These are phyloP conservation scores for Claviceps monticola DNA, from an alignment of 2,329 filamentous ascomycete species.

Conservation along the genomic window DNA sequence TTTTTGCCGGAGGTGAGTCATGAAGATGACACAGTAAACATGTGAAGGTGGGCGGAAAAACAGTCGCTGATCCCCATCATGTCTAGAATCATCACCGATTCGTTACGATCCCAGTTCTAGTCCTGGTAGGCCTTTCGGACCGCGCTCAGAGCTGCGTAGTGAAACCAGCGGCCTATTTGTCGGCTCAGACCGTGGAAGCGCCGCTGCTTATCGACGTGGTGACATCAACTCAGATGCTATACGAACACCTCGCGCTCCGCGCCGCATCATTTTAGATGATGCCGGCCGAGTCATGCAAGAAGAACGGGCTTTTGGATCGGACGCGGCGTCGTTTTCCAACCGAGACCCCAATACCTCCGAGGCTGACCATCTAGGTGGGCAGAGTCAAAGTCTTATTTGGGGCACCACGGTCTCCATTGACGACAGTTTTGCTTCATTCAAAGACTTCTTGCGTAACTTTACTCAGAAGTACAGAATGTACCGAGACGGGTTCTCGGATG, in stretches of 20 bases:
- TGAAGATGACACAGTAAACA: background rate
- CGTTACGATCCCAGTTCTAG: constrained; percentile 85
- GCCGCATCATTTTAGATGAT: constrained; percentile 46
- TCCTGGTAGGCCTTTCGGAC: constrained; percentile 49
- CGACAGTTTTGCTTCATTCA: constrained; percentile 76
- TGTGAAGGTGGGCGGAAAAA: background rate
- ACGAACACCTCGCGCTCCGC: constrained; percentile 35
- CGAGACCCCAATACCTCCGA: constrained; percentile 78
- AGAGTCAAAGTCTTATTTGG: constrained; percentile 78
- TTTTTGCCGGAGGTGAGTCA: constrained; percentile 46
- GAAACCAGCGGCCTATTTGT: constrained; percentile 84
- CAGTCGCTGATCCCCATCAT: constrained; percentile 5
- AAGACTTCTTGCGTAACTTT: constrained; percentile 85
- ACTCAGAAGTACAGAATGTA: constrained; percentile 90
- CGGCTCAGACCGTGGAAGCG: constrained; percentile 43
- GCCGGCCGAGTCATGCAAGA: constrained; percentile 43
- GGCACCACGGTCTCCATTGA: constrained; percentile 92
- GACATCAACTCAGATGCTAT: constrained; percentile 77
- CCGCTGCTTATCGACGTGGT: constrained; percentile 47
- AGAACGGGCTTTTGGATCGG: constrained; percentile 35
- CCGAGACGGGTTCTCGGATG: constrained; percentile 67
- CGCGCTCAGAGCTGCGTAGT: constrained; percentile 61
- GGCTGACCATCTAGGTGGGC: constrained; percentile 73
- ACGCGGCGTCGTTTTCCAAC: constrained; percentile 47
- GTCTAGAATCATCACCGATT: constrained; percentile 77